These are phyloP conservation scores for Phyllosticta capitalensis DNA, from an alignment of 2,329 filamentous ascomycete species.

Conservation along the genomic window DNA sequence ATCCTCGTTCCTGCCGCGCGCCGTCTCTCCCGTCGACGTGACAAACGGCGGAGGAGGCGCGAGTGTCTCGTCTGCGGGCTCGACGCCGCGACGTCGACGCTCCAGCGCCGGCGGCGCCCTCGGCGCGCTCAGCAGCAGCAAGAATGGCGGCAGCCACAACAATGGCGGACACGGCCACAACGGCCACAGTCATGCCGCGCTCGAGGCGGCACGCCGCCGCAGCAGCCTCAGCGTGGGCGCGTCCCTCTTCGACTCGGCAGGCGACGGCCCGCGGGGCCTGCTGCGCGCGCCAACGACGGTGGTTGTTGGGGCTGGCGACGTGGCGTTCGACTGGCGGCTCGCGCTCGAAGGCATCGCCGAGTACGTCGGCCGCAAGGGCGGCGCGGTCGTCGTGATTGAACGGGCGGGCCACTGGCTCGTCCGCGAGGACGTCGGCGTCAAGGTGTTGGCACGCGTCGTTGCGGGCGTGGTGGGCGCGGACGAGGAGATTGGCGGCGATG, in stretches of 20 bases:
- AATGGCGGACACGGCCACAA: neutral
- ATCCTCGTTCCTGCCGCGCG: conserved; percentile 6
- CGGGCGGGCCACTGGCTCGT: conserved; percentile 46
- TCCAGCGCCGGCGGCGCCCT: conserved; percentile 17
- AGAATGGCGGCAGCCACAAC: conserved; percentile 18
- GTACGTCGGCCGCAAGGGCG: conserved; percentile 40
- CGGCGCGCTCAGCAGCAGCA: neutral
- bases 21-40: neutral
- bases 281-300: conserved; percentile 45
- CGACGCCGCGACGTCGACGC: neutral
- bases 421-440: conserved; percentile 35
- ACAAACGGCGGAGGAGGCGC: neutral
- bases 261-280: conserved; percentile 27
- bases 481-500: conserved; percentile 7
- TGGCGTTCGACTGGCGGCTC: conserved; percentile 40
- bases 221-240: conserved; percentile 23
- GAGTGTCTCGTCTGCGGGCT: neutral
- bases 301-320: conserved; percentile 44
- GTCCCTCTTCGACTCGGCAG: conserved; percentile 33
- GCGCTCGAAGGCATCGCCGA: conserved; percentile 44
- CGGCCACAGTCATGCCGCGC: neutral
- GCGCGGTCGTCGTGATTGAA: conserved; percentile 39
- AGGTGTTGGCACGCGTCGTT: conserved; percentile 32
- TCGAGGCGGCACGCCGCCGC: neutral
- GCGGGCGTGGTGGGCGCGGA: conserved; percentile 23